Base-by-base conservation (phyloP, 371 early-diverging fungal genomes). In the Coemansia sp. region DNA sequence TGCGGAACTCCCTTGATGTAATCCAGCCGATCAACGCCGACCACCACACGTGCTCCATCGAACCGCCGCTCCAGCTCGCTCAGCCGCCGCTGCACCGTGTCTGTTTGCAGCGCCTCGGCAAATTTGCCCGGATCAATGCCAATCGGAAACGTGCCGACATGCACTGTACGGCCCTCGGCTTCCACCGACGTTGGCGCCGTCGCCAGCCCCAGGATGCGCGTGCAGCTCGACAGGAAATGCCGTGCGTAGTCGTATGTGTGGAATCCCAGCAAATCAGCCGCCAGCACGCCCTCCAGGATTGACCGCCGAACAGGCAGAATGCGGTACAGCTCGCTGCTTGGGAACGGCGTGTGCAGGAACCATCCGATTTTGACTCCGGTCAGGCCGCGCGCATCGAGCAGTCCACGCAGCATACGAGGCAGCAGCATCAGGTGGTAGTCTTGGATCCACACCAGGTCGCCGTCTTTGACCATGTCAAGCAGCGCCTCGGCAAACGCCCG, bases 1-100 rank as follows among this genome's bases (percentile, higher is more conserved):
- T 99, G 98, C 11, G 99, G 99, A 23, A 99, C 99, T 56, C 99
- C 99, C 84, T 99, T 99, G 84, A 99, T 99, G 79, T 99, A 99
- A 82, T 99, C 99, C 54, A 99, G 86, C 58, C 99, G 90, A 78
- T 99, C 99, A 7, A 99, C 98, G 26, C 99, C 99, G 6, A 99
- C 94, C 68, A 97, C 89, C 5, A 99, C 84, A 72, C 93, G 93
- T 59, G 89, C 88, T 40, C 91, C 97, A 64, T 89, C 86, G 74
- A 97, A 99, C 78, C 90, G 89, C 62, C 88, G 84, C 79, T 93
- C 88, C 16, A 98, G 82, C 58, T 87, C 82, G 21, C 85, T 85
- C 62, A 98, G 93, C 52, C 93, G 88, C 26, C 85, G 65, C 64
- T 84, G 79, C 67, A 98, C 90, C n/a, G 83, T 73, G 9, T 82